Conservation (phyloP, 352 stramenopile species). For the Nothophytophthora sp. region DNA sequence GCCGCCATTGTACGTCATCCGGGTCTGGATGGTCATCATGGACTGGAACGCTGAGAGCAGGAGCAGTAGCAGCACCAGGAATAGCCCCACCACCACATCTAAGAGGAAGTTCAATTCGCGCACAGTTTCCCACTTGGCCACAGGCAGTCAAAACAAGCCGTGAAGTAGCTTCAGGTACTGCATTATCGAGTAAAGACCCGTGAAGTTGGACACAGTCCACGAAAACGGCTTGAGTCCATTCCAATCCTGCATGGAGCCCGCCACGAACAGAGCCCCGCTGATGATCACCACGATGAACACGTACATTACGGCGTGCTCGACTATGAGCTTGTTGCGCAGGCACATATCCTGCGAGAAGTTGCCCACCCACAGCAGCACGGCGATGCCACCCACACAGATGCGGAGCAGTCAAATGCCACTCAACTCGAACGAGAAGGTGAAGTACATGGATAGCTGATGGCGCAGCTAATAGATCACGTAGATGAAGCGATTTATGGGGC, state of each 20-base stretch:
- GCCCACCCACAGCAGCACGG: conserved; percentile 68
- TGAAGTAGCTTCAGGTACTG: conserved; percentile 80
- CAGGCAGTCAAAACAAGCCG: conserved; percentile 58
- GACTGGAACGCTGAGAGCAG: conserved; percentile 84
- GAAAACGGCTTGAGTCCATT: conserved; percentile 67
- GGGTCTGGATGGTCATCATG: conserved; percentile 88
- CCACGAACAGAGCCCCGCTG: conserved; percentile 52
- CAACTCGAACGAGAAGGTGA: conserved; percentile 74
- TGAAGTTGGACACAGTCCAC: conserved; percentile 67
- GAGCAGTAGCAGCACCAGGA: conserved; percentile 71
- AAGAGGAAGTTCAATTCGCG: conserved; percentile 87
- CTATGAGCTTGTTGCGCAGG: conserved; percentile 63
- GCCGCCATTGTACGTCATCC: conserved; percentile 92
- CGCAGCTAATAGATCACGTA: conserved; percentile 79
- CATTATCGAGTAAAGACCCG: conserved; percentile 73
- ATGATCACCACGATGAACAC: conserved; percentile 70
- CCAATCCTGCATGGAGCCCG: conserved; percentile 66
- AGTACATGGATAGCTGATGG: conserved; percentile 84
- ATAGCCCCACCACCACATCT: conserved; percentile 83
- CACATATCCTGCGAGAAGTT: conserved; percentile 50
- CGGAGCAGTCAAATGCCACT: conserved; percentile 60
- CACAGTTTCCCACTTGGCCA: conserved; percentile 70
- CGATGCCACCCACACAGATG: conserved; percentile 59
- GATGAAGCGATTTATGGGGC: conserved; percentile 58
- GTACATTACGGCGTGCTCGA: conserved; percentile 64